These are phyloP conservation scores for Umbelopsis sp. DNA, from an alignment of 192 early-diverging fungal genomes.

Conservation along the genomic window DNA sequence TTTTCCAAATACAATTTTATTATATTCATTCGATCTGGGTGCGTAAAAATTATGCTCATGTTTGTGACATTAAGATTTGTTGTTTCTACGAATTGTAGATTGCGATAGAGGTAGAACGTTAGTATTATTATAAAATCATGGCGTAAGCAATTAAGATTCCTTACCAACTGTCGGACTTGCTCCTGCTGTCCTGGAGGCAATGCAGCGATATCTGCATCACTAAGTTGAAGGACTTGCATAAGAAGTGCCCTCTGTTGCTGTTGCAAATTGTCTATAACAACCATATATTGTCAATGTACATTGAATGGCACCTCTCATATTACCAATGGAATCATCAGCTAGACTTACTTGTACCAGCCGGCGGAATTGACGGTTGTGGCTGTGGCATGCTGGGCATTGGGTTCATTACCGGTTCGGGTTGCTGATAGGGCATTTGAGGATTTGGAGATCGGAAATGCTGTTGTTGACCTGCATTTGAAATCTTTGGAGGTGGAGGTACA, in stretches of 20 bases:
- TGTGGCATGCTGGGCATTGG: neutral
- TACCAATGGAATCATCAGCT: neutral
- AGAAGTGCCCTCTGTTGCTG: slow-evolving; percentile 75
- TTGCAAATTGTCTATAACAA: neutral
- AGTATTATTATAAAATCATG: neutral
- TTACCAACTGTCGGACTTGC: slow-evolving; percentile 67
- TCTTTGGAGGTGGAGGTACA: slow-evolving; percentile 15
- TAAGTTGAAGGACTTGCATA: slow-evolving; percentile 79
- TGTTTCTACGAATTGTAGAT: slow-evolving; percentile 3
- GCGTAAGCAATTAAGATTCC: neutral
- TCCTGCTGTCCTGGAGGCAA: slow-evolving; percentile 78
- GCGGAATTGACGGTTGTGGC: neutral
- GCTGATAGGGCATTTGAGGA: slow-evolving; percentile 16
- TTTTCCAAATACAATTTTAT: neutral
- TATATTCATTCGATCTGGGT: neutral
- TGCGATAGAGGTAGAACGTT: neutral
- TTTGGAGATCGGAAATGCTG: neutral
- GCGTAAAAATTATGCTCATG: neutral
- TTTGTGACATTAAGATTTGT: slow-evolving; percentile 21
- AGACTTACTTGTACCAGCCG: slow-evolving; percentile 7
- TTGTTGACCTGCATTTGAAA: neutral
- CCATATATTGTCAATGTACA: neutral
- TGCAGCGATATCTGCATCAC: slow-evolving; percentile 77
- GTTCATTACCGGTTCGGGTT: neutral
- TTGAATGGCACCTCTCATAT: neutral